Evolutionary conservation across 768 basidiomycete species (phyloP), one percentile per base, ranked within the genome.

Genomic region (Lanmaoa pseudosensibilis): DNA sequence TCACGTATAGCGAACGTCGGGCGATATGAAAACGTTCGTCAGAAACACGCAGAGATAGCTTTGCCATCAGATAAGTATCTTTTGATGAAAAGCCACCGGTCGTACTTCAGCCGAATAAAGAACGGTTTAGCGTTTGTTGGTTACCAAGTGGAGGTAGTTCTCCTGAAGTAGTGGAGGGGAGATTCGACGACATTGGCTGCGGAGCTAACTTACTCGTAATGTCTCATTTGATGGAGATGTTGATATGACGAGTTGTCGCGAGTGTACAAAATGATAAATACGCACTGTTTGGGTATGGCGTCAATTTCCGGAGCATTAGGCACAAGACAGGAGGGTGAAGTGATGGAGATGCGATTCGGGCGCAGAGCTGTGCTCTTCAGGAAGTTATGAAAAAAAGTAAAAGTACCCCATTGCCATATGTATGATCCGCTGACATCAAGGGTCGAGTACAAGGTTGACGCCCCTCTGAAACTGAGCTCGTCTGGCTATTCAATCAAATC

Each of bases 1-100:
- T 38, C 39, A 57, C 54, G 47, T 49, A 65, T 43, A 39, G 55
- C 46, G 37, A 63, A 43, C 45, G 50, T 56, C 64, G 61, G 58
- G 66, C 61, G 61, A 61, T 67, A 67, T 69, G 67, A 61, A 61
- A 46, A 55, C 38, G 64, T 64, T 60, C 10, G 65, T 58, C 53
- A 65, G 57, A 58, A 45, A 56, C 10, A 32, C 11, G 33, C 64
- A 59, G 54, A 62, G 46, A 61, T 55, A 50, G 48, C 46, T 44
- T 27, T 33, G 2, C 43, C 57, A 64, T 66, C 67, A 69, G 62
- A 71, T 71, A 61, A 57, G 53, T 37, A 36, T 40, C 32, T 50
- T 51, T 48, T 49, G 39, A 65, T 65, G 56, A 65, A 71, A 71
- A 57, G 48, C 43, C 5, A 23, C 67, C 65, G 69, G 37, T 45